Base-by-base conservation (phyloP, 306 rosid genomes). In the Quillaja saponaria region DNA sequence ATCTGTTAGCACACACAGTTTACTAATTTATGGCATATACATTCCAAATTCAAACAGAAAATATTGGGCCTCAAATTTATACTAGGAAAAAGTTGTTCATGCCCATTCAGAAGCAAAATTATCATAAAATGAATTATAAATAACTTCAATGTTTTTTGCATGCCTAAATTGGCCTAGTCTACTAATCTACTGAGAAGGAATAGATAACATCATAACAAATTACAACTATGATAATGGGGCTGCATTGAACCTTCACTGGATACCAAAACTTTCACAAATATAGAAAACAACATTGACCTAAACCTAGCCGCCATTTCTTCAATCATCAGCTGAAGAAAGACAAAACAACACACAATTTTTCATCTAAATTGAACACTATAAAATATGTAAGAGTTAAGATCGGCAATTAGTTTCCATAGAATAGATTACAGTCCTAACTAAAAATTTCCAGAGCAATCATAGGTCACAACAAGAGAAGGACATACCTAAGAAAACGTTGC, bases 401-500 rank as follows among this genome's bases (percentile, higher is more conserved):
- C n/a, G n/a, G n/a, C n/a, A n/a, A n/a, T n/a, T n/a, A n/a, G n/a
- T n/a, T n/a, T n/a, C n/a, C n/a, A n/a, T n/a, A n/a, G n/a, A n/a
- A n/a, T n/a, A n/a, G n/a, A n/a, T n/a, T n/a, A n/a, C n/a, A n/a
- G n/a, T n/a, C n/a, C n/a, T n/a, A n/a, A n/a, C n/a, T n/a, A n/a
- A n/a, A n/a, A n/a, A n/a, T n/a, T n/a, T n/a, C n/a, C n/a, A n/a
- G n/a, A n/a, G n/a, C n/a, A n/a, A n/a, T n/a, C n/a, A n/a, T n/a
- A n/a, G n/a, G n/a, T n/a, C n/a, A n/a, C n/a, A n/a, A n/a, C n/a
- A 61, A 45, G 31, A 58, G 61, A 73, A 51, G 66, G 40, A 42
- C 59, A 71, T 28, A 69, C 92, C 87, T 14, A 51, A 41, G 55
- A 61, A 68, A 40, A 1, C 45, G 58, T 73, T 50, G 8, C 66